A percentile compares a stretch with the other conserved stretches of the same genome.
These are phyloP conservation scores for Paraphoma chrysanthemicola DNA, from an alignment of 2,329 filamentous ascomycete genomes.

Conservation along the genomic window DNA sequence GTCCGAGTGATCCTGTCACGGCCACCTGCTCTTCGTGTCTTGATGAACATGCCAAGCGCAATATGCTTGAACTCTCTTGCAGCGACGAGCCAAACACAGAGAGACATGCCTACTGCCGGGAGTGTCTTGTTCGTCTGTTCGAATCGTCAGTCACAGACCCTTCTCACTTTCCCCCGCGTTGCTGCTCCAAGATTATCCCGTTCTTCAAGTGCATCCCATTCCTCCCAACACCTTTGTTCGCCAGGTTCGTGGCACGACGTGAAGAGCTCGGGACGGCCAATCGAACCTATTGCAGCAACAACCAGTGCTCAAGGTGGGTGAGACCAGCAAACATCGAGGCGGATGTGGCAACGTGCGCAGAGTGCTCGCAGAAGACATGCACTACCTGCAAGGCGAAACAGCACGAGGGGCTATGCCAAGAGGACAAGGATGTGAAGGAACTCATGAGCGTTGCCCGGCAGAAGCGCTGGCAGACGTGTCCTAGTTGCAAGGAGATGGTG, in stretches of 20 bases:
- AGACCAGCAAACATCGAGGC: conserved; percentile 8
- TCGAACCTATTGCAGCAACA: conserved; percentile 20
- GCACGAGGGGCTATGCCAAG: conserved; percentile 16
- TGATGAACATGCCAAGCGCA: conserved; percentile 3
- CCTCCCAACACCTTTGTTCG: conserved; percentile 4
- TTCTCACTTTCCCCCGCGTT: conserved; percentile 28
- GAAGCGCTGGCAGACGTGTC: conserved; percentile 20
- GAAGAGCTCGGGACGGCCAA: conserved; percentile 21
- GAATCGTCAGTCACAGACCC: conserved; percentile 17
- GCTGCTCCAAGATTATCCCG: conserved; percentile 20
- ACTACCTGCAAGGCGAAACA: conserved; percentile 11
- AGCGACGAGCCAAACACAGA: conserved; percentile 1
- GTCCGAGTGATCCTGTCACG: too few species aligned
- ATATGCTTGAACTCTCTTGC: conserved; percentile 15
- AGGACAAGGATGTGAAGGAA: conserved; percentile 11
- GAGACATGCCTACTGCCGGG: conserved; percentile 25
- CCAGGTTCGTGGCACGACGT: conserved; percentile 9
- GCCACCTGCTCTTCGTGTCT: conserved; percentile 9
- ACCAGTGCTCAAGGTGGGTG: conserved; percentile 16
- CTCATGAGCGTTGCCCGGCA: conserved; percentile 15
- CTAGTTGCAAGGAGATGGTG: conserved; percentile 21
- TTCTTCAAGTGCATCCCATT: conserved; percentile 7
- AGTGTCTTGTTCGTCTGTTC: conserved; percentile 24
- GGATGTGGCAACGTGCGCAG: conserved; percentile 8
- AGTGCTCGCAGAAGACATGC: conserved; percentile 15